Conservation (phyloP, 2,329 filamentous ascomycete genomes). For the Fusarium sp. region DNA sequence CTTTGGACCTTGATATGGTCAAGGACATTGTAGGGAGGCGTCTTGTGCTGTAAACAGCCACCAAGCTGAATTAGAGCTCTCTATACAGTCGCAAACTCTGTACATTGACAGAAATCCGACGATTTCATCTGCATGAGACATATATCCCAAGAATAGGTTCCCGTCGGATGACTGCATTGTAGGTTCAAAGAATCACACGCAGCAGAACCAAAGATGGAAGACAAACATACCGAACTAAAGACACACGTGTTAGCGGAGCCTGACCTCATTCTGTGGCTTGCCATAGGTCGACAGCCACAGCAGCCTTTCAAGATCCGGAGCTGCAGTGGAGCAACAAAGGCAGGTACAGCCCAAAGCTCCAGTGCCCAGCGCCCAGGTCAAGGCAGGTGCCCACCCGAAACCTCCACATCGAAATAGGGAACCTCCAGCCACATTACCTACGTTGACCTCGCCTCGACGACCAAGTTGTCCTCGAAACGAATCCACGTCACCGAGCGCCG, state of each 20-base stretch:
- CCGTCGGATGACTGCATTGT: neutral
- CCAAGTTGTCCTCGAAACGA: slow-evolving; percentile 34
- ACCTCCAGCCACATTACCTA: slow-evolving; percentile 33
- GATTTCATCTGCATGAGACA: neutral
- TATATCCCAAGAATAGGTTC: neutral
- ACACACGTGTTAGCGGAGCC: slow-evolving; percentile 8
- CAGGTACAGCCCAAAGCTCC: slow-evolving; percentile 31
- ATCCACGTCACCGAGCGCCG: slow-evolving; percentile 13
- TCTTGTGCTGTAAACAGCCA: neutral
- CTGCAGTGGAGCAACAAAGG: slow-evolving; percentile 36
- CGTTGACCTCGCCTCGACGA: slow-evolving; percentile 40
- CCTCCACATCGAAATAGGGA: slow-evolving; percentile 41
- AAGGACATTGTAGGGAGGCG: slow-evolving; percentile 58
- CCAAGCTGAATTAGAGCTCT: neutral
- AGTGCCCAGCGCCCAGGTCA: neutral
- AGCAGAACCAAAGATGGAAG: neutral
- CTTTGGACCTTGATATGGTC: slow-evolving; percentile 59
- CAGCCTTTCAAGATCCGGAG: slow-evolving; percentile 2
- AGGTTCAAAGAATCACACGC: neutral
- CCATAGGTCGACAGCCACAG: slow-evolving; percentile 4
- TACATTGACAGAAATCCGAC: neutral
- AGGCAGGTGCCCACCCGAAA: slow-evolving; percentile 35
- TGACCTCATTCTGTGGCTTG: slow-evolving; percentile 39
- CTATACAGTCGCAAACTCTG: neutral
- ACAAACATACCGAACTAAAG: neutral